phyloP scores from a whole-genome alignment of 148 eudicot genomes.

The Fagopyrum homotropicum region DNA sequence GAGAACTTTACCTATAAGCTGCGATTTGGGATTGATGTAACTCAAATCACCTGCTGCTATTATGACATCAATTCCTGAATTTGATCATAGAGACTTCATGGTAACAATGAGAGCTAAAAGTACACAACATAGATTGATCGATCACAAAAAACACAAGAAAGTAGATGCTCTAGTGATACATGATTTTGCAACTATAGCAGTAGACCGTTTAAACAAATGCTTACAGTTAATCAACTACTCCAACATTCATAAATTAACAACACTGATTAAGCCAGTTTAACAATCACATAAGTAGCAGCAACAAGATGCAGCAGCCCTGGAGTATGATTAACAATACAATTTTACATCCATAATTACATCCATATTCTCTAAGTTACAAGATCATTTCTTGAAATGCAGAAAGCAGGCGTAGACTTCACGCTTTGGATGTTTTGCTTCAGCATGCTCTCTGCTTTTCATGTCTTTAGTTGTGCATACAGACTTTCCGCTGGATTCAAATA shows the following conservation, averaged over 20 bases:
- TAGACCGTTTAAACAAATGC: not conserved
- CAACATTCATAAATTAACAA: too few relatives aligned
- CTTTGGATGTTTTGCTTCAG: not conserved
- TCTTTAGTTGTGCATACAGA: not conserved
- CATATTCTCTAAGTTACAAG: not conserved
- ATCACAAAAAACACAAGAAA: too few relatives aligned
- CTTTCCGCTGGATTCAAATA: not conserved
- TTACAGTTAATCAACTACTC: too few relatives aligned
- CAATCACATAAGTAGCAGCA: not conserved
- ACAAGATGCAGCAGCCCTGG: not conserved
- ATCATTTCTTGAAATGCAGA: not conserved
- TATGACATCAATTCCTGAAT: not conserved
- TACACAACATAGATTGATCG: not conserved
- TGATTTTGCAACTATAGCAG: not conserved
- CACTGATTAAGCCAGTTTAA: not conserved
- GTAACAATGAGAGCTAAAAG: too few relatives aligned
- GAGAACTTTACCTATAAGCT: not conserved
- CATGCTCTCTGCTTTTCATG: not conserved
- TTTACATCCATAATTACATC: not conserved
- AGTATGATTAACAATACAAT: not conserved
- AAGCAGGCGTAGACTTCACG: not conserved
- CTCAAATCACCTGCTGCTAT: not conserved
- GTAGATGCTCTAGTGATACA: not conserved
- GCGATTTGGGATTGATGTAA: not conserved
- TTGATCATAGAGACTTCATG: too few relatives aligned